Evolutionary conservation across 495 filamentous ascomycete genomes (phyloP).

Genomic region (Podospora appendiculata): DNA sequence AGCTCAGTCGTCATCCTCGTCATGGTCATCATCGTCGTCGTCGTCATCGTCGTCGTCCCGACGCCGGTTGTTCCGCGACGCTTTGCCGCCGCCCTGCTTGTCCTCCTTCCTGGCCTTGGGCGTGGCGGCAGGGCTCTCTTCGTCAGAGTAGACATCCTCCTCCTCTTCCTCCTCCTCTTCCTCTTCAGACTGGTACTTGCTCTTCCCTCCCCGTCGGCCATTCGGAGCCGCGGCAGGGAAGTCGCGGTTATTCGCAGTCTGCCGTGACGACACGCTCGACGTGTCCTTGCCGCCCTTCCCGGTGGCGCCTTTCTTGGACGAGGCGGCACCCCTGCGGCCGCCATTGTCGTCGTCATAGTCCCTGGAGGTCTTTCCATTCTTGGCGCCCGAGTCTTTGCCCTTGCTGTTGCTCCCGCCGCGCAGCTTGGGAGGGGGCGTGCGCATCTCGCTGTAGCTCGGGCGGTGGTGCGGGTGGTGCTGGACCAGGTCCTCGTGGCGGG

Average conservation of each 20-base stretch:
- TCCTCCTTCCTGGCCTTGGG: no score
- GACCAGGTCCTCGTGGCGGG: neutral
- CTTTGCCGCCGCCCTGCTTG: no score
- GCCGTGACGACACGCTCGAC: neutral
- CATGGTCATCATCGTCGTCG: neutral
- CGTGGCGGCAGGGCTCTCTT: no score
- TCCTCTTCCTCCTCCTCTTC: no score
- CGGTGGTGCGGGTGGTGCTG: neutral
- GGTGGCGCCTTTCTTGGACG: neutral
- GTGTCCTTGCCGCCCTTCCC: neutral
- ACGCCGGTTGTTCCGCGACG: neutral
- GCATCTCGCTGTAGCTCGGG: neutral
- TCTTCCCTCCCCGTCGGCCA: neutral
- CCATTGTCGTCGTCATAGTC: neutral
- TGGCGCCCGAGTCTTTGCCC: neutral
- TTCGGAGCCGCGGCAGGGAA: neutral
- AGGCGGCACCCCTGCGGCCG: no score
- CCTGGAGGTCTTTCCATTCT: neutral
- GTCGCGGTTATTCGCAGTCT: neutral
- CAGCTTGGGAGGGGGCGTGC: neutral
- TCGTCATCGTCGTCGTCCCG: neutral
- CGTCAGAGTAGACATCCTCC: no score
- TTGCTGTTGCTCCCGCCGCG: neutral
- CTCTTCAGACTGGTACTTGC: no score
- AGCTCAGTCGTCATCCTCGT: neutral